A percentile compares a stretch with the other conserved stretches of the same genome.
Conservation (phyloP, 768 basidiomycete species). For the Leucocoprinus leucothites region DNA sequence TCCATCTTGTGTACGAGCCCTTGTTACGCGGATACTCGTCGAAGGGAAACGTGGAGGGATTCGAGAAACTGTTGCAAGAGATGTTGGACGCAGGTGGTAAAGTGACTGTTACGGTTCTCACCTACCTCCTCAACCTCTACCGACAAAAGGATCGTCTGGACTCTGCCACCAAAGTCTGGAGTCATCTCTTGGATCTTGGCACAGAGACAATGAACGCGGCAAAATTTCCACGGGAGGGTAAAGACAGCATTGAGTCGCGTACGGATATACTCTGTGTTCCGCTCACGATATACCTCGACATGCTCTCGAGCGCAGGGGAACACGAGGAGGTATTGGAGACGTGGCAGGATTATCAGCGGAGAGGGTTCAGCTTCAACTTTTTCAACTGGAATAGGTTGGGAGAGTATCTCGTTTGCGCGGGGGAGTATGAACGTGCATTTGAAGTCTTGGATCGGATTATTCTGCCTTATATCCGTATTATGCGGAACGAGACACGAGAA, state of each 20-base stretch:
- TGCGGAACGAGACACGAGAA: not conserved
- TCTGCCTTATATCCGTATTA: conserved; percentile 40
- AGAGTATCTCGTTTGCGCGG: conserved; percentile 73
- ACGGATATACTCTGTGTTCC: conserved; percentile 71
- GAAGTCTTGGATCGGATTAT: conserved; percentile 78
- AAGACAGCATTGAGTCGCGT: not conserved
- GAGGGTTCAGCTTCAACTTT: conserved; percentile 77
- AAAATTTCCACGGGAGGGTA: not conserved
- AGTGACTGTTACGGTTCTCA: conserved; percentile 58
- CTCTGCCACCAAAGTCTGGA: conserved; percentile 63
- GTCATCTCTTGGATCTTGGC: conserved; percentile 50
- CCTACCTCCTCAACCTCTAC: conserved; percentile 70
- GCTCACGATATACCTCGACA: conserved; percentile 79
- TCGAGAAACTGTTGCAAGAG: conserved; percentile 52
- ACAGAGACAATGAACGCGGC: not conserved
- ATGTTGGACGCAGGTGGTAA: conserved; percentile 51
- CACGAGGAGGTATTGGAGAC: conserved; percentile 58
- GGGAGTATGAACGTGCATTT: conserved; percentile 81
- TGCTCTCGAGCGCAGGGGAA: conserved; percentile 58
- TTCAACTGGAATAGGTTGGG: conserved; percentile 91
- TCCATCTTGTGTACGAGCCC: conserved; percentile 52
- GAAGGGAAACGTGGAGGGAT: conserved; percentile 43
- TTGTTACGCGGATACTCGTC: conserved; percentile 52
- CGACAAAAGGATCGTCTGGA: conserved; percentile 54
- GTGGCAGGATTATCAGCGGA: conserved; percentile 62